Evolutionary conservation across 768 basidiomycete genomes (phyloP), one percentile per base, ranked within the genome.

Genomic region (Leccinum boreale): DNA sequence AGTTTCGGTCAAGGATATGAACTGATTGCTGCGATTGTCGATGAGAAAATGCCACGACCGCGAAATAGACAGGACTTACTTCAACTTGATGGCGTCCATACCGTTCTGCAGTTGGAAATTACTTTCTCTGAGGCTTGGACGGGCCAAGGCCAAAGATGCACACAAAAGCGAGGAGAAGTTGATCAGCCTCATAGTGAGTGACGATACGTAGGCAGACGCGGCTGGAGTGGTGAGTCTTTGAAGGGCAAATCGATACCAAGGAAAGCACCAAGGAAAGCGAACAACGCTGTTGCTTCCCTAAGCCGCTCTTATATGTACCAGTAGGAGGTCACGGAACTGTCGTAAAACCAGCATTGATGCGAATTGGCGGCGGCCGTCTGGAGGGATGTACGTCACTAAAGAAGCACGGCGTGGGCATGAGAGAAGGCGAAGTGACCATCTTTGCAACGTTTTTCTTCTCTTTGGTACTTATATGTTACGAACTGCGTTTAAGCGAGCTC

Each of bases 11-110:
- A 67, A 36, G 3, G 62, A 56, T 21, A 23, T 6, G 45, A 66
- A 71, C 39, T 65, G 58, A 44, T 66, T 65, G n/a, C 39, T 42
- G 10, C 39, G 9, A n/a, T 42, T 42, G 39, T 42, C 6, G 82
- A 81, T 3, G 78, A 80, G 68, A 83, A 86, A 29, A 78, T 75
- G 11, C 84, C 68, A 63, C 85, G 86, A 46, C 77, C 62, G 17
- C 76, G 75, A 46, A 58, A 72, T 10, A 62, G 65, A 39, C 73
- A 74, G 57, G 78, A 66, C 74, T 39, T 36, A 77, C 81, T 79
- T 80, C 28, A 73, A 59, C 11, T 70, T 71, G 56, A 79, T 72
- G 49, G 76, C 76, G 57, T 73, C 76, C 52, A 77, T 67, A 52
- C 77, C 76, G 68, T 79, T 79, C 51, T 71, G 70, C 42, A 75